Conservation (phyloP, 2,329 filamentous ascomycete genomes). For the Pseudocercospora crystallina region DNA sequence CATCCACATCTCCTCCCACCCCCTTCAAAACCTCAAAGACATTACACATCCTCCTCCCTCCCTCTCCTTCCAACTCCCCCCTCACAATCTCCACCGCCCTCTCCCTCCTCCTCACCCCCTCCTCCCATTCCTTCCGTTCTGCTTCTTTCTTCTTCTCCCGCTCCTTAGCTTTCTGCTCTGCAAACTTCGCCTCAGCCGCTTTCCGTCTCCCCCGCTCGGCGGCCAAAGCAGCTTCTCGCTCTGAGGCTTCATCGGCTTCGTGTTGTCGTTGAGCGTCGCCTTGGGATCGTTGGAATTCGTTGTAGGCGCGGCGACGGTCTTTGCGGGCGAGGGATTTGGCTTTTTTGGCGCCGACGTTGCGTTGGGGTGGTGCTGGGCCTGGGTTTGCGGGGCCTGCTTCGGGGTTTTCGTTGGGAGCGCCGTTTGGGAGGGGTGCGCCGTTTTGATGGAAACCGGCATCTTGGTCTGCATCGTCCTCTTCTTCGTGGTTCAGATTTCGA, state of each 20-base stretch:
- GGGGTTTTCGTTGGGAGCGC: neutral
- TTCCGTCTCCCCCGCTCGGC: conserved; percentile 43
- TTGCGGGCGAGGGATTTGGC: conserved; percentile 48
- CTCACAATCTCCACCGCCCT: conserved; percentile 35
- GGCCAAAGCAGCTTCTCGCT: conserved; percentile 45
- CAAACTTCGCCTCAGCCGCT: conserved; percentile 44
- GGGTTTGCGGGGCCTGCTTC: conserved; percentile 36
- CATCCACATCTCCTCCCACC: conserved; percentile 42
- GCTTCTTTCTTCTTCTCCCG: conserved; percentile 40
- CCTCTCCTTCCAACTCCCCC: conserved; percentile 29
- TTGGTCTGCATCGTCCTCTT: neutral
- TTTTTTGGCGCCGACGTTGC: conserved; percentile 50
- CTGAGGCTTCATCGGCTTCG: conserved; percentile 45
- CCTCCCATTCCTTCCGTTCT: conserved; percentile 39
- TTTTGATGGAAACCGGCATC: neutral
- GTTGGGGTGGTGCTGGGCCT: conserved; percentile 13
- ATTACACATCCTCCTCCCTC: conserved; percentile 31
- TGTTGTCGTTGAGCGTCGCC: conserved; percentile 46
- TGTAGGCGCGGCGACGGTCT: conserved; percentile 46
- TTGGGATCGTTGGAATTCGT: conserved; percentile 52
- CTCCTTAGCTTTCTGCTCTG: conserved; percentile 42
- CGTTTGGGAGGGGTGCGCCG: neutral
- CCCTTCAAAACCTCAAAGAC: conserved; percentile 42
- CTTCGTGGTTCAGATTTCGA: neutral
- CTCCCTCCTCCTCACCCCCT: conserved; percentile 38